Conservation (phyloP, 1,284 basidiomycete genomes). For the Polyporus tsugae region DNA sequence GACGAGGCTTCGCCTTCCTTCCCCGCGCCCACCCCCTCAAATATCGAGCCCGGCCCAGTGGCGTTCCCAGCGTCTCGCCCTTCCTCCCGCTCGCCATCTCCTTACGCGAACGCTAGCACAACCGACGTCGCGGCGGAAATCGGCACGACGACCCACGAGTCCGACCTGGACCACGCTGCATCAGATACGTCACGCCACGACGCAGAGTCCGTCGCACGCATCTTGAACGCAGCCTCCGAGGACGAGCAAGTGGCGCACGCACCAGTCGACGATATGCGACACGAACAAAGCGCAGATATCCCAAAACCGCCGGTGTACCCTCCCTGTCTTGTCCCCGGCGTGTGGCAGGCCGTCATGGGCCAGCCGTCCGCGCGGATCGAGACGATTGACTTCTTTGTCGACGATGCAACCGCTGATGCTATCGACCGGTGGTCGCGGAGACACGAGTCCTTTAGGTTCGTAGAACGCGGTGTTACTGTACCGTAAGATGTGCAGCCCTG, state of each 20-base stretch:
- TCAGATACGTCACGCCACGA: constrained; percentile 22
- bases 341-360: constrained; percentile 51
- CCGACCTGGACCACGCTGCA: constrained; percentile 1
- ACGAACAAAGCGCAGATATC: not conserved
- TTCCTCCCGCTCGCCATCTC: not conserved
- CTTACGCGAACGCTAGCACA: not conserved
- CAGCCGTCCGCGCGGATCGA: constrained; percentile 38
- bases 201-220: constrained; percentile 12
- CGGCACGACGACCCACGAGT: not conserved
- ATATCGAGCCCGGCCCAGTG: not conserved
- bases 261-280: constrained; percentile 13
- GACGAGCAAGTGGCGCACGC: constrained; percentile 13
- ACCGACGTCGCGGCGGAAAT: not conserved
- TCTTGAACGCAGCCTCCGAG: constrained; percentile 6
- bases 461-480: not conserved
- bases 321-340: constrained; percentile 44
- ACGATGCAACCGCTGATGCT: constrained; percentile 41
- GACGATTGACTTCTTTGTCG: constrained; percentile 45
- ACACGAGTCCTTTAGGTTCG: constrained; percentile 37
- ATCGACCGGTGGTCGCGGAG: constrained; percentile 36
- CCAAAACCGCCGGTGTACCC: not conserved
- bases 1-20: not conserved
- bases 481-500: not conserved
- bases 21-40: not conserved
- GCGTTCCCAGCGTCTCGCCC: not conserved